These are phyloP conservation scores for Psilocybe tampanensis DNA, from an alignment of 768 basidiomycete genomes.

Conservation along the genomic window DNA sequence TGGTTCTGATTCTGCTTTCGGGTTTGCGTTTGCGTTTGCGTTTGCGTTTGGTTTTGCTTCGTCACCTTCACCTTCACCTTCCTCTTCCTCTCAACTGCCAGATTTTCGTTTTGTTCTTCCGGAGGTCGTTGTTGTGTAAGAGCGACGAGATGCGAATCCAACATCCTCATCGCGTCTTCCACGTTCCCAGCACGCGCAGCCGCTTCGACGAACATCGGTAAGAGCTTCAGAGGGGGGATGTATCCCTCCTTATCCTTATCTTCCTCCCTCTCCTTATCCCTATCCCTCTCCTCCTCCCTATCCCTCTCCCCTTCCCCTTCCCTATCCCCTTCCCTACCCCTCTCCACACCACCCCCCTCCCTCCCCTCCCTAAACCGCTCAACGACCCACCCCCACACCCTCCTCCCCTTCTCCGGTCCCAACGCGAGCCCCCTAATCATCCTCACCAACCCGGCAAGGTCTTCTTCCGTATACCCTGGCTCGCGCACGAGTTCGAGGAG, in stretches of 20 bases:
- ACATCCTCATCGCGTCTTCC: not conserved
- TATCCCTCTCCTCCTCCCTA: not conserved
- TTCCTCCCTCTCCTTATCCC: not conserved
- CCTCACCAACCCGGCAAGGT: not conserved
- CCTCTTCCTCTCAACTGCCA: too few species aligned
- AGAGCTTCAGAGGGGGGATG: not conserved
- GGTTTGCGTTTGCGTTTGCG: not conserved
- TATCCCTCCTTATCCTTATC: not conserved
- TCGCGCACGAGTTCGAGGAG: not conserved
- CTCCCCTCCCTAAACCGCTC: not conserved
- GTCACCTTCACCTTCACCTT: too few species aligned
- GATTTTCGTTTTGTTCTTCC: too few species aligned
- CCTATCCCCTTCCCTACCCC: not conserved
- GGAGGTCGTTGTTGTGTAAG: not conserved
- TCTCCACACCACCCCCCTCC: not conserved
- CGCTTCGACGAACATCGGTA: constrained; percentile 4
- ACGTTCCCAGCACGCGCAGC: not conserved
- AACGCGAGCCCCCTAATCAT: not conserved
- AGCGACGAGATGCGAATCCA: not conserved
- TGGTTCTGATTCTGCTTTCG: not conserved
- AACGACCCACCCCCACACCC: not conserved
- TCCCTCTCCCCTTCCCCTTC: not conserved
- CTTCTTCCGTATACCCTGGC: not conserved
- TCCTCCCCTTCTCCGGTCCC: not conserved
- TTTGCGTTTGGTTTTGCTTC: not conserved